These are phyloP conservation scores for Penicillium brevicompactum DNA, from an alignment of 2,329 filamentous ascomycete species.

Conservation along the genomic window DNA sequence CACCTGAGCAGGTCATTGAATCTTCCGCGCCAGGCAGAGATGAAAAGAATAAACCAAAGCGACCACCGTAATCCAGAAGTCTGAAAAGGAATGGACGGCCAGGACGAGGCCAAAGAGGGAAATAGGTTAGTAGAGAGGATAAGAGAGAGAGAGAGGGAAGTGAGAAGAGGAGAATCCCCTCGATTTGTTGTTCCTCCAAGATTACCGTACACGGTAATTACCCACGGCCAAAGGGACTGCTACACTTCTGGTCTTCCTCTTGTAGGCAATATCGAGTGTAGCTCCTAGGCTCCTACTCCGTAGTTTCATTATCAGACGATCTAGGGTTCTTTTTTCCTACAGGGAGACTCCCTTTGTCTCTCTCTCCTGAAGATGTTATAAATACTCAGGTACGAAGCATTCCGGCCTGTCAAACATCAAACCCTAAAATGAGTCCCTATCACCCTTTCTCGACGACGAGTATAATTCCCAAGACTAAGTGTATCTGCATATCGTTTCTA, in stretches of 20 bases:
- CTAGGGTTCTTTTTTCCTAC: background rate
- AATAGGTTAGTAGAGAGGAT: conserved; percentile 8
- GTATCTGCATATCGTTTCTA: background rate
- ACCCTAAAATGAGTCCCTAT: background rate
- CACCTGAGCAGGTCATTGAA: conserved; percentile 26
- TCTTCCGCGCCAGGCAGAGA: conserved; percentile 30
- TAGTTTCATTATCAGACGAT: background rate
- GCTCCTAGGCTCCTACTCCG: background rate
- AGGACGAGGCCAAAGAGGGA: conserved; percentile 27
- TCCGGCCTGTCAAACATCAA: background rate
- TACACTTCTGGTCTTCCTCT: background rate
- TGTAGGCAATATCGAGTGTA: background rate
- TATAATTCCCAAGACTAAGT: background rate
- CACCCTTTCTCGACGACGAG: too few species aligned
- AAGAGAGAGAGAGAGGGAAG: conserved; percentile 14
- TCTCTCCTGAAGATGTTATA: background rate
- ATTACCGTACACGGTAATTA: background rate
- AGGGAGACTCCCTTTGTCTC: background rate
- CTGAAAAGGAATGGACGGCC: conserved; percentile 27
- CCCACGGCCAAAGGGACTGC: background rate
- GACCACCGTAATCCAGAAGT: conserved; percentile 8
- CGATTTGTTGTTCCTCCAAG: background rate
- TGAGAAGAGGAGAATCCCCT: conserved; percentile 8
- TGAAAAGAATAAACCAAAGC: conserved; percentile 4
- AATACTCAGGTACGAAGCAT: background rate